Conservation (phyloP, 441 rosid species). For the Arabidopsis hybrid region DNA sequence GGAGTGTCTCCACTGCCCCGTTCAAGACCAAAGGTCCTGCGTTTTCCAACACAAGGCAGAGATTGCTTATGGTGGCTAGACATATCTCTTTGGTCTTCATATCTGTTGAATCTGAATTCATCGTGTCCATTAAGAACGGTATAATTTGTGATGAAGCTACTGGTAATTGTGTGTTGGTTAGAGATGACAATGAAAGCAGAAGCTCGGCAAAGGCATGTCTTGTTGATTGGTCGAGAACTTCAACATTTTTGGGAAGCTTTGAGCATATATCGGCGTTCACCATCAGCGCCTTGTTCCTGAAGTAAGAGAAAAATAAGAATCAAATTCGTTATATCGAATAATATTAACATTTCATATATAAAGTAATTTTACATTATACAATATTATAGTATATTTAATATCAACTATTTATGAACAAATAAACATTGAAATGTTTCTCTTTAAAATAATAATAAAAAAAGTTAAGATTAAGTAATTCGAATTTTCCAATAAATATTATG, state of each 20-base stretch:
- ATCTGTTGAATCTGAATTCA: slow-evolving; percentile 57
- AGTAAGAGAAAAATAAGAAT: slow-evolving; percentile 21
- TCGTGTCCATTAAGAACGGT: slow-evolving; percentile 58
- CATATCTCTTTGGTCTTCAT: slow-evolving; percentile 62
- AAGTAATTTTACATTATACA: too few relatives aligned
- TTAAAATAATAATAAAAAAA: too few relatives aligned
- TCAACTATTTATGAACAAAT: too few relatives aligned
- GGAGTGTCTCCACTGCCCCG: slow-evolving; percentile 56
- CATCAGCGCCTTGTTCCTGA: slow-evolving; percentile 86
- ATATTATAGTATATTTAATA: too few relatives aligned
- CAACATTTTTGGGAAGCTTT: slow-evolving; percentile 62
- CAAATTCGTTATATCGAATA: not conserved
- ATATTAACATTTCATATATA: not conserved
- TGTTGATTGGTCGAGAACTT: slow-evolving; percentile 58
- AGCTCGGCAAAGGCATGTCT: slow-evolving; percentile 64
- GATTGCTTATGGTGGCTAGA: slow-evolving; percentile 61
- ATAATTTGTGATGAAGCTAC: slow-evolving; percentile 54
- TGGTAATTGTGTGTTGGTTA: slow-evolving; percentile 58
- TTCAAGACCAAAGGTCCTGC: slow-evolving; percentile 63
- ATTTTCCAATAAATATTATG: too few relatives aligned
- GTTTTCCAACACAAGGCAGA: slow-evolving; percentile 68
- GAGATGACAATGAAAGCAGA: slow-evolving; percentile 65
- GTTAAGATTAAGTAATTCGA: too few relatives aligned
- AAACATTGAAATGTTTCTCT: too few relatives aligned
- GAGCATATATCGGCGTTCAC: slow-evolving; percentile 80